A percentile compares a stretch with the other conserved stretches of the same genome.
Conservation (phyloP, 345 rosid species). For the Linum trigynum region DNA sequence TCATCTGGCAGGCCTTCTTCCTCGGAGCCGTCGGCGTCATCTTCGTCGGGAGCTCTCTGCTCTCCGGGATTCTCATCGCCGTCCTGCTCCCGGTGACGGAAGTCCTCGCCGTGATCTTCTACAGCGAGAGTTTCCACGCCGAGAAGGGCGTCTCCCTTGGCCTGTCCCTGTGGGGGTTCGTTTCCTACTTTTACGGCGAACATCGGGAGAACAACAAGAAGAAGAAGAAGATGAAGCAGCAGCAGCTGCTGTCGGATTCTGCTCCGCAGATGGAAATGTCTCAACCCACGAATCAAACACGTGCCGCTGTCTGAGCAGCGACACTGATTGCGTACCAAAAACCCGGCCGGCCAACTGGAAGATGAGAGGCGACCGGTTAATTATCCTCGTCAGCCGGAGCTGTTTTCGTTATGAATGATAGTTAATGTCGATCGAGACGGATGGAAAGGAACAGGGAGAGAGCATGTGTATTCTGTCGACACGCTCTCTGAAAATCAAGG, state of each 20-base stretch:
- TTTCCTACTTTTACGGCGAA: conserved; percentile 1
- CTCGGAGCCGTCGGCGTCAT: conserved; percentile 54
- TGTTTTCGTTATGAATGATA: too few species aligned
- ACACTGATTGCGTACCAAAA: too few species aligned
- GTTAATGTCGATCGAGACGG: too few species aligned
- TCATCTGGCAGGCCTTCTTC: conserved; percentile 48
- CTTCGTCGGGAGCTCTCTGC: conserved; percentile 15
- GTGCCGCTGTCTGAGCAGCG: background rate
- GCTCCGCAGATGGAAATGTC: background rate
- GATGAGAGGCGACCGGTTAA: too few species aligned
- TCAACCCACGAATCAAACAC: background rate
- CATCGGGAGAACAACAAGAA: background rate
- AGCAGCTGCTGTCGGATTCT: background rate
- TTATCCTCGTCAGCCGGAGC: too few species aligned
- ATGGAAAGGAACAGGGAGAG: too few species aligned
- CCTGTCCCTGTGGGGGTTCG: background rate
- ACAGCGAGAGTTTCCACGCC: conserved; percentile 3
- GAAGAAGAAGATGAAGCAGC: background rate
- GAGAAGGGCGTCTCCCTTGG: conserved; percentile 2
- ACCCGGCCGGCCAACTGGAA: too few species aligned
- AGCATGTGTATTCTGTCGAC: too few species aligned
- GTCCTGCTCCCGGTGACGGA: conserved; percentile 1
- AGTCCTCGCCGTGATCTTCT: background rate
- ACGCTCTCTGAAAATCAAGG: too few species aligned
- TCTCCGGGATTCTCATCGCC: background rate